Evolutionary conservation across 2,329 filamentous ascomycete genomes (phyloP), one percentile per base, ranked within the genome.

Genomic region (Aureobasidium sp.): DNA sequence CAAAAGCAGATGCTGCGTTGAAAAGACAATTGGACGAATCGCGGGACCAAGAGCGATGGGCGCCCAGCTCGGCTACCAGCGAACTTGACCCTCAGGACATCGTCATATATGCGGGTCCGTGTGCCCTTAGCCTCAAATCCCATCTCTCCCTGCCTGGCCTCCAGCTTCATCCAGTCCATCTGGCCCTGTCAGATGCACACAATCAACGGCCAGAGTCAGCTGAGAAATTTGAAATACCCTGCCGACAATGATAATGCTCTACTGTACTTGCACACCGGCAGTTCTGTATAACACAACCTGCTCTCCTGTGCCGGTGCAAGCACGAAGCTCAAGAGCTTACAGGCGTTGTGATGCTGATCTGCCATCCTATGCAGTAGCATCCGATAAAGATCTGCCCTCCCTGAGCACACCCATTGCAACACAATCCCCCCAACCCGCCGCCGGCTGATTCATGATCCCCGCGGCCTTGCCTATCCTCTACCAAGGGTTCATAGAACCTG

Each of bases 1-100:
- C 55, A 58, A 58, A 58, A 39, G 55, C 47, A 32, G 55, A 17
- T 26, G 46, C 29, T 20, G 29, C 46, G 41, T 48, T 29, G 55
- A 58, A 58, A 58, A 58, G 55, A 58, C 39, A 46, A 57, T 57
- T 57, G 53, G 27, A 57, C 42, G 51, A 36, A 34, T 34, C 50
- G 32, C 52, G 23, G 26, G 52, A 42, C 36, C 41, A 57, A 39
- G 55, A 48, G 15, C 32, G 53, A 57, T 57, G 53, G 20, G 39
- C 39, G 29, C n/a, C 26, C 26, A 57, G 53, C 53, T 57, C 53
- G 53, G 53, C 53, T 57, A 44, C 52, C 5, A 20, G 8, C 23
- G 12, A 42, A 32, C 51, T 23, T 32, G 55, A 58, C 42, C 42
- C 29, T 57, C 53, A 36, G 29, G 6, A 26, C 20, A 23, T 37